Conservation (phyloP, 495 filamentous ascomycete genomes). For the Penicillium canescens region DNA sequence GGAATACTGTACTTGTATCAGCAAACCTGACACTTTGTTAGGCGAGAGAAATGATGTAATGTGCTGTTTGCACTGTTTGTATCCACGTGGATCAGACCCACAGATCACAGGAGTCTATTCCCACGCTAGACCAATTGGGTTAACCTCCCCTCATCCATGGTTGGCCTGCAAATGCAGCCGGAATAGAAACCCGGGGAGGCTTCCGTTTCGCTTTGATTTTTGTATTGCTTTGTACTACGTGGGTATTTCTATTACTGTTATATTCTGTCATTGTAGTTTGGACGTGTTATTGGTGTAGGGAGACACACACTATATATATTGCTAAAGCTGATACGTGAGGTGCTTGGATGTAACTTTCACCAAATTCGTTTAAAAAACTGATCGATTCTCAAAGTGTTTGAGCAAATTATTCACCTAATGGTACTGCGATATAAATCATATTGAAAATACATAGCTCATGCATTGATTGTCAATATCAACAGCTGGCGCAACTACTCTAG, state of each 20-base stretch:
- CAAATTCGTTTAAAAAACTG: too few species aligned
- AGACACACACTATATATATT: too few species aligned
- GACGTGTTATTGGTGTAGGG: too few species aligned
- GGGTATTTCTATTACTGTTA: background rate
- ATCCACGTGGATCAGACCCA: conserved; percentile 41
- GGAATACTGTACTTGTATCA: background rate
- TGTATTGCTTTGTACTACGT: background rate
- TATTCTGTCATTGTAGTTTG: too few species aligned
- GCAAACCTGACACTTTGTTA: background rate
- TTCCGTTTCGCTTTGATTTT: conserved; percentile 1
- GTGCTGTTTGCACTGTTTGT: conserved; percentile 34
- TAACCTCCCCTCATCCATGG: conserved; percentile 25
- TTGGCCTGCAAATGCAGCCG: conserved; percentile 22
- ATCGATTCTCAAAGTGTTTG: too few species aligned
- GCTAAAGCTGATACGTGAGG: too few species aligned
- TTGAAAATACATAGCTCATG: too few species aligned
- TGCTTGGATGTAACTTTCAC: too few species aligned
- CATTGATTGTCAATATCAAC: too few species aligned
- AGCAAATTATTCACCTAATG: too few species aligned
- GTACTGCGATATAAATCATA: too few species aligned
- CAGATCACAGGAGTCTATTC: conserved; percentile 34
- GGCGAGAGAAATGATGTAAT: conserved; percentile 20
- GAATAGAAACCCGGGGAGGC: conserved; percentile 10
- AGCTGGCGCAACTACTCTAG: too few species aligned
- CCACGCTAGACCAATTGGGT: conserved; percentile 23